Conservation (phyloP, 2,329 filamentous ascomycete genomes). For the Chrysoporthe puriensis region DNA sequence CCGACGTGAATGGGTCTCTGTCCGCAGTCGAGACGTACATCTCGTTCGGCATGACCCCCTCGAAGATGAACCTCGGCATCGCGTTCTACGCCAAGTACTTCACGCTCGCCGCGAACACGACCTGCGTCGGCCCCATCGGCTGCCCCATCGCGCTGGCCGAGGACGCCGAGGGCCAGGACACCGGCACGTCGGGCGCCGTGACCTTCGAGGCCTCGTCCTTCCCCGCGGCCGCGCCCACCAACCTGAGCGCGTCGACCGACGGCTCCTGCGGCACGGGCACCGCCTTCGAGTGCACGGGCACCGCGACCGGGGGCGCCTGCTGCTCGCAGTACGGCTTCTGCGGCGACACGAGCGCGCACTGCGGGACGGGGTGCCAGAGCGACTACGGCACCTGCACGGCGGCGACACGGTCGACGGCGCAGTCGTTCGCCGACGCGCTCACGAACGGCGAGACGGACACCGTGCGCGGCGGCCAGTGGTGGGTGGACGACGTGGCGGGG, state of each 20-base stretch:
- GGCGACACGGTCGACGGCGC: slow-evolving; percentile 22
- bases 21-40: slow-evolving; percentile 63
- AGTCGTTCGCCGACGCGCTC: slow-evolving; percentile 48
- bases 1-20: slow-evolving; percentile 59
- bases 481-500: slow-evolving; percentile 48
- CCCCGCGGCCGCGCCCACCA: slow-evolving; percentile 18
- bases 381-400: slow-evolving; percentile 31
- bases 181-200: slow-evolving; percentile 55
- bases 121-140: slow-evolving; percentile 48
- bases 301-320: slow-evolving; percentile 25
- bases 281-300: slow-evolving; percentile 26
- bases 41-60: slow-evolving; percentile 51
- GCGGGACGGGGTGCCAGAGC: slow-evolving; percentile 32
- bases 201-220: slow-evolving; percentile 45
- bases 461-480: slow-evolving; percentile 58
- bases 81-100: slow-evolving; percentile 73
- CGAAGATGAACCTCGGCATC: slow-evolving; percentile 64
- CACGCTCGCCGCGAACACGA: slow-evolving; percentile 49
- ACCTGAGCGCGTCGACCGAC: slow-evolving; percentile 30
- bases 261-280: slow-evolving; percentile 31
- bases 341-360: slow-evolving; percentile 27
- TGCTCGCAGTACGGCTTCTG: slow-evolving; percentile 32
- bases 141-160: slow-evolving; percentile 62
- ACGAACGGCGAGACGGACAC: slow-evolving; percentile 48
- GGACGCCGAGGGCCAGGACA: slow-evolving; percentile 59